These are phyloP conservation scores for Fagopyrum homotropicum DNA, from an alignment of 148 eudicot genomes.

Conservation along the genomic window DNA sequence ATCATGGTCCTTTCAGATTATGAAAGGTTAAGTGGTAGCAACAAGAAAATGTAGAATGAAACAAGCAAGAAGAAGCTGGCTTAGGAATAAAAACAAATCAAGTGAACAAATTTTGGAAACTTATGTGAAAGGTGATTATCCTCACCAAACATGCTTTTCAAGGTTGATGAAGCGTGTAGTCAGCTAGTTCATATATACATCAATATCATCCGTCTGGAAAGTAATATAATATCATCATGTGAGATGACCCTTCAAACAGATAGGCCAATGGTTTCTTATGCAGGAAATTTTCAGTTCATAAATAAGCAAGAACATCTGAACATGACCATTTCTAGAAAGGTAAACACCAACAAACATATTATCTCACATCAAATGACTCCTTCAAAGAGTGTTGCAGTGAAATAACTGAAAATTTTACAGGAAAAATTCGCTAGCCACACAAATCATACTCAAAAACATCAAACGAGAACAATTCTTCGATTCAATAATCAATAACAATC, in stretches of 20 bases:
- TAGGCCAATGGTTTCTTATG: background rate
- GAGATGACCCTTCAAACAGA: background rate
- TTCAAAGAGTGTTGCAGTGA: background rate
- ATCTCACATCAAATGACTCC: background rate
- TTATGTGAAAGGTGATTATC: background rate
- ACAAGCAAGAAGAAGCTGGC: background rate
- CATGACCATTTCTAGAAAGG: background rate
- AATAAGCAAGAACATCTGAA: background rate
- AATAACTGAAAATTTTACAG: background rate
- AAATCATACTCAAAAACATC: background rate
- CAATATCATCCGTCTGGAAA: background rate
- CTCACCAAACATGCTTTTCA: background rate
- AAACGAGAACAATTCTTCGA: background rate
- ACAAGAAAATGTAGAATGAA: background rate
- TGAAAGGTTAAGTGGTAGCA: background rate
- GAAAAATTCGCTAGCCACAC: background rate
- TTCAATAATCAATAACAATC: background rate
- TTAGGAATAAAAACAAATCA: background rate
- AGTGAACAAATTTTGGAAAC: background rate
- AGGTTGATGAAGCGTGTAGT: slow-evolving; percentile 8
- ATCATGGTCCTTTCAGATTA: slow-evolving; percentile 6
- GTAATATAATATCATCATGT: slow-evolving; percentile 1
- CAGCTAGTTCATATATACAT: background rate
- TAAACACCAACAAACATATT: background rate
- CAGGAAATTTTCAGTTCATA: background rate